Base-by-base conservation (phyloP, 2,329 filamentous ascomycete genomes). In the Nothophoma quercina region DNA sequence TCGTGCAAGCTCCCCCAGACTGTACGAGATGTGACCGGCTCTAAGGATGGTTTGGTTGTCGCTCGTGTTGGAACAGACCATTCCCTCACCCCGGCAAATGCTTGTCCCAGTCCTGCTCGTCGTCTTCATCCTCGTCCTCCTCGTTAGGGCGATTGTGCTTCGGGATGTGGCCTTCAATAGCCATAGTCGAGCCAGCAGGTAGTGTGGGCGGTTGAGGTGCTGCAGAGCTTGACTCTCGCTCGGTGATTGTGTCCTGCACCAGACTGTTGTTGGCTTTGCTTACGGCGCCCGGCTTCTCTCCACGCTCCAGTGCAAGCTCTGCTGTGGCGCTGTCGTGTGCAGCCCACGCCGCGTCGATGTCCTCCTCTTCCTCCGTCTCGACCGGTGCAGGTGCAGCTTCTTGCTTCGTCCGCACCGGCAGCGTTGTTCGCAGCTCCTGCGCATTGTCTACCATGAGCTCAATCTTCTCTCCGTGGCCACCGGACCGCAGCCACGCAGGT, bases 401-500 rank as follows among this genome's bases (percentile, higher is more conserved):
- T 30, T 52, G 50, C 59, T 71, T 73, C 6, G 60, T 59, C 12
- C 70, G 67, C 29, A 71, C 44, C 3, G 71, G 71, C 35, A 72
- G 59, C 1, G 63, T 56, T 16, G 47, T 59, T 28, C 58, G 58
- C 36, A 68, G 66, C 16, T 70, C 67, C 7, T 62, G 62, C 12
- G 55, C 47, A 22, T 73, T 72, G 3, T 76, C 72, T 13, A 73
- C 71, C 62, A 76, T 71, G 15, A 79, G 65, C 44, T 75, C 70
- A 8, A 79, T 72, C 23, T 70, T 67, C 25, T 71, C 68, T 10
- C 65, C 67, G 33, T 69, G 63, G 6, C 72, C 73, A 22, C 83
- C 85, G 5, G 83, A 83, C 44, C 93, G 82, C 74, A 95, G 86
- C 91, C 93, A 96, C 0, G 90, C 90, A 0, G 92, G 91, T 57